A percentile compares a stretch with the other conserved stretches of the same genome.
Conservation (phyloP, 257 asterid species). For the Cordia subcordata region DNA sequence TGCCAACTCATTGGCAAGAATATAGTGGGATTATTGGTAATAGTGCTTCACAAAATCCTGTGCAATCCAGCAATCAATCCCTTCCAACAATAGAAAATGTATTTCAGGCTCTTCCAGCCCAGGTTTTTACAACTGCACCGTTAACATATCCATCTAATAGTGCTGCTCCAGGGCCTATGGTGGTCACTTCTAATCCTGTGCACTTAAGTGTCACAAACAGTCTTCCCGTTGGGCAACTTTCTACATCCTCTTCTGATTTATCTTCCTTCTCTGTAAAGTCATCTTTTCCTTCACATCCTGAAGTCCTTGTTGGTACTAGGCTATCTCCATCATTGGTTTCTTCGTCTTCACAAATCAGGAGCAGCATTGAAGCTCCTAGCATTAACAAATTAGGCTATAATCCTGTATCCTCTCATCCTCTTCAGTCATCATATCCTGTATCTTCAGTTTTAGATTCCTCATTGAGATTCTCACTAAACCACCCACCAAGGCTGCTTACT, state of each 20-base stretch:
- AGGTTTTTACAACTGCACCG: constrained; percentile 19
- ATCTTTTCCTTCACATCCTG: constrained; percentile 36
- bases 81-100: constrained; percentile 27
- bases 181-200: constrained; percentile 30
- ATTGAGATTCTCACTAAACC: constrained; percentile 32
- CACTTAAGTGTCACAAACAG: constrained; percentile 19
- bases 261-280: constrained; percentile 21
- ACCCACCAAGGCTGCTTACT: constrained; percentile 34
- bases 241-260: constrained; percentile 23
- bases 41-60: constrained; percentile 24
- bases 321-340: constrained; percentile 29
- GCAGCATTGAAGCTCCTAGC: constrained; percentile 30
- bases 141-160: constrained; percentile 23
- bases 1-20: constrained; percentile 39
- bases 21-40: constrained; percentile 31
- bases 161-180: constrained; percentile 26
- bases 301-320: constrained; percentile 30
- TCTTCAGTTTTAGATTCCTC: constrained; percentile 33
- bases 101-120: constrained; percentile 17
- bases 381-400: constrained; percentile 28
- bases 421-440: constrained; percentile 33
- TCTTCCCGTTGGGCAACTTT: constrained; percentile 29
- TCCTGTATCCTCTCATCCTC: constrained; percentile 25
- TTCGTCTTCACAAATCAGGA: constrained; percentile 33
- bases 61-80: constrained; percentile 22